phyloP scores from a whole-genome alignment of 2,329 filamentous ascomycete species.

The Clarireedia monteithiana region DNA sequence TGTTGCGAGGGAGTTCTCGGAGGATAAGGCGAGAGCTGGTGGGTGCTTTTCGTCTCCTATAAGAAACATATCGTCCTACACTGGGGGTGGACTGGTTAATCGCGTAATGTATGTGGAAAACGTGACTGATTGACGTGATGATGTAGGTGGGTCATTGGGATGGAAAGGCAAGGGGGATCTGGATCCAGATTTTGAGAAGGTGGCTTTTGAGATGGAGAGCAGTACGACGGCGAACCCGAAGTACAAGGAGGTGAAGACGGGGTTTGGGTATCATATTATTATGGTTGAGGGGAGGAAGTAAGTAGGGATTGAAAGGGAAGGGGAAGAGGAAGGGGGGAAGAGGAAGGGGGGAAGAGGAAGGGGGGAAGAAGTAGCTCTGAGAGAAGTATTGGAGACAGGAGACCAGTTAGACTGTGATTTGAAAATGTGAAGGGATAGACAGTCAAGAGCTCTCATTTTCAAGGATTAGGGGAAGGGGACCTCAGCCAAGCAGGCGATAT shows the following conservation, averaged over 20 bases:
- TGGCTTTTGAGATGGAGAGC: constrained; percentile 60
- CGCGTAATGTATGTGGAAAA: background rate
- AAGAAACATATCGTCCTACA: no score
- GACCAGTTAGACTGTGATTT: no score
- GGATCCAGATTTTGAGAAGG: constrained; percentile 61
- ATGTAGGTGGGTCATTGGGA: constrained; percentile 58
- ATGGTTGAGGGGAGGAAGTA: constrained; percentile 49
- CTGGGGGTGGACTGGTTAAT: no score
- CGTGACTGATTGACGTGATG: background rate
- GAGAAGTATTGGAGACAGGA: background rate
- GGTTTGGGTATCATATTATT: constrained; percentile 71
- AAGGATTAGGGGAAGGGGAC: background rate
- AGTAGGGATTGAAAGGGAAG: background rate
- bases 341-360: background rate
- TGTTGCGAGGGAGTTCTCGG: constrained; percentile 63
- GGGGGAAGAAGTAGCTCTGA: background rate
- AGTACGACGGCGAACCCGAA: constrained; percentile 59
- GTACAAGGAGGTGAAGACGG: constrained; percentile 64
- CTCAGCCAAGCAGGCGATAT: background rate
- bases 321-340: background rate
- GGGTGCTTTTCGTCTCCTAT: constrained; percentile 6
- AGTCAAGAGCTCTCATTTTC: no score
- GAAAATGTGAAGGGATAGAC: no score
- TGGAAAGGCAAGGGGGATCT: constrained; percentile 65
- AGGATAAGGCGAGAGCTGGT: constrained; percentile 69